Evolutionary conservation across 495 filamentous ascomycete species (phyloP), one percentile per base, ranked within the genome.

Genomic region (Chlorociboria aeruginascens): DNA sequence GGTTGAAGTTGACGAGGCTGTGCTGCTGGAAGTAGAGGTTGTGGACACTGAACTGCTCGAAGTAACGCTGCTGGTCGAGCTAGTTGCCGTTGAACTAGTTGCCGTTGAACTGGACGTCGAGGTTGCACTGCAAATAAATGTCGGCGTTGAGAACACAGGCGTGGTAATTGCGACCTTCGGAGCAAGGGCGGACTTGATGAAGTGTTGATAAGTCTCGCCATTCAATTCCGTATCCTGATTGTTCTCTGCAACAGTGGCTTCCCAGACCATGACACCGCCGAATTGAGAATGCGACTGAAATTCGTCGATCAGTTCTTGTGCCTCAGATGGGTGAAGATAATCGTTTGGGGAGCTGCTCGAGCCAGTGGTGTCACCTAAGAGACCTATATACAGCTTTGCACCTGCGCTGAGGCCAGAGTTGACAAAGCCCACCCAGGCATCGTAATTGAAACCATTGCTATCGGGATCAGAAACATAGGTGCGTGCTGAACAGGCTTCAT

Each of bases 241-340:
- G 33, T 42, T 46, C 20, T 52, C 49, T 2, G 49, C 49, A 10
- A n/a, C 10, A 29, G 79, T 81, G 2, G 81, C 81, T 38, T 86
- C 83, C 78, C 79, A 86, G 9, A 87, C 57, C 73, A 82, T 79
- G 14, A 85, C 67, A 58, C 83, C 83, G 40, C 79, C 82, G 51
- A 86, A 86, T 7, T 65, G 69, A 4, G 66, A 40, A 25, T 64
- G 56, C 31, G 58, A 66, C 54, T 73, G 70, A 55, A 74, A 79
- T 39, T 66, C 62, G 2, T 67, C 51, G 28, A 79, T 63, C 43
- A 85, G 45, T 16, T 57, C 53, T 33, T 60, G 52, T 25, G 68
- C 71, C 46, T 81, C 71, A 14, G 13, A 14, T 1, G 65, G 62
- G 11, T 81, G 50, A 6, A 63, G 52, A 6, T 62, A 53, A 0